Base-by-base conservation (phyloP, 1,139 yeast species). In the Arxiozyma slooffiae region DNA sequence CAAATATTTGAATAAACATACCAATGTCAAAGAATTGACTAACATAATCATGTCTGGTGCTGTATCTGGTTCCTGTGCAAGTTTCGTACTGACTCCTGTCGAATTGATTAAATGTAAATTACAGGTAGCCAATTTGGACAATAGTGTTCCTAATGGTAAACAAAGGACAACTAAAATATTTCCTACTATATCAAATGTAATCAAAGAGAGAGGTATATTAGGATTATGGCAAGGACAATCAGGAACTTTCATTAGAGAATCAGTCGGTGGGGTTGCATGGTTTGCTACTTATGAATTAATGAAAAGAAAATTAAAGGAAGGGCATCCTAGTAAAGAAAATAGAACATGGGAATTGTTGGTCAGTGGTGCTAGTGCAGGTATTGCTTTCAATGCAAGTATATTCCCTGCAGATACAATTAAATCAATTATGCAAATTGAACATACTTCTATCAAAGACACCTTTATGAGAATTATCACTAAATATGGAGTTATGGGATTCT, bases 391-490 rank as follows among this genome's bases (percentile, higher is more conserved):
- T 63, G 72, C 85, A 14, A 78, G 87, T 9, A 74, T 87, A 52
- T 90, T 83, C 66, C 98, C 98, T 0, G 85, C 89, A 0, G 98
- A 92, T 64, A 89, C 97, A 1, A 77, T 90, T 53, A 90, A 90
- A 67, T 82, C 92, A 6, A 80, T 86, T 50, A 83, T 90, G 71
- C 98, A 90, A 68, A 89, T 96, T 0, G 66, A 64, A 43, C 66
- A 60, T 38, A 50, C 59, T 18, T 51, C 58, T 3, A 48, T 67
- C 14, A 47, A 55, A 2, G 71, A 74, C 52, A 69, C 75, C 9
- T 55, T 73, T 16, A 62, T 60, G 48, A 63, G 61, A 41, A 68
- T 80, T 54, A 69, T 72, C 63, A 55, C 66, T 39, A 64, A 71
- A 50, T 58, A 64, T 43, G 73, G 85, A 2, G 49, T 88, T 3